phyloP scores from a whole-genome alignment of 495 filamentous ascomycete species.

The Xylaria nigripes region DNA sequence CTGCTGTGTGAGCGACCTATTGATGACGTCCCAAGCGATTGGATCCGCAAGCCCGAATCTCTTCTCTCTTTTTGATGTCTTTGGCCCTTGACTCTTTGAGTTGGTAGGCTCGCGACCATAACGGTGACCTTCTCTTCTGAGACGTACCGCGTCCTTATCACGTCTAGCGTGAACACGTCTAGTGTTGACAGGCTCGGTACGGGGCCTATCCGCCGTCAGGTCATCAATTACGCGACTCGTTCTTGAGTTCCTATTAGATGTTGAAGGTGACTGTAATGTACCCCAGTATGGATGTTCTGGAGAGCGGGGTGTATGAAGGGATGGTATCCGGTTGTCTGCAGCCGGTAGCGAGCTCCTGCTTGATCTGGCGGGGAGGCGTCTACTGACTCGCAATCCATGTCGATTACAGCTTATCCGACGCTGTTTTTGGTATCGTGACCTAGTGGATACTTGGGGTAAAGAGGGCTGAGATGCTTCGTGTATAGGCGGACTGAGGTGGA shows the following conservation, averaged over 20 bases:
- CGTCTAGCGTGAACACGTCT: background rate
- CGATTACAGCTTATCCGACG: constrained; percentile 24
- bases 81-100: background rate
- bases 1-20: constrained; percentile 32
- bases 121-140: background rate
- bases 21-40: constrained; percentile 29
- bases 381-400: constrained; percentile 24
- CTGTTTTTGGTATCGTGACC: constrained; percentile 13
- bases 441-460: constrained; percentile 21
- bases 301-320: constrained; percentile 13
- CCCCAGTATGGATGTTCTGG: constrained; percentile 24
- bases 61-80: constrained; percentile 12
- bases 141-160: background rate
- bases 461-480: constrained; percentile 29
- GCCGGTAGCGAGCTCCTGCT: constrained; percentile 9
- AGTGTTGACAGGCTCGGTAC: background rate
- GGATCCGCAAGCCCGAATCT: constrained; percentile 24
- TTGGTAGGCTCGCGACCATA: background rate
- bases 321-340: constrained; percentile 5
- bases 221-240: background rate
- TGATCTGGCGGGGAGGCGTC: constrained; percentile 18
- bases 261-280: constrained; percentile 16
- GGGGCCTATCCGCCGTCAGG: background rate
- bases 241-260: background rate
- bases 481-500: constrained; percentile 28